Base-by-base conservation (phyloP, 139 green algal genomes). In the Chlorella ohadii region DNA sequence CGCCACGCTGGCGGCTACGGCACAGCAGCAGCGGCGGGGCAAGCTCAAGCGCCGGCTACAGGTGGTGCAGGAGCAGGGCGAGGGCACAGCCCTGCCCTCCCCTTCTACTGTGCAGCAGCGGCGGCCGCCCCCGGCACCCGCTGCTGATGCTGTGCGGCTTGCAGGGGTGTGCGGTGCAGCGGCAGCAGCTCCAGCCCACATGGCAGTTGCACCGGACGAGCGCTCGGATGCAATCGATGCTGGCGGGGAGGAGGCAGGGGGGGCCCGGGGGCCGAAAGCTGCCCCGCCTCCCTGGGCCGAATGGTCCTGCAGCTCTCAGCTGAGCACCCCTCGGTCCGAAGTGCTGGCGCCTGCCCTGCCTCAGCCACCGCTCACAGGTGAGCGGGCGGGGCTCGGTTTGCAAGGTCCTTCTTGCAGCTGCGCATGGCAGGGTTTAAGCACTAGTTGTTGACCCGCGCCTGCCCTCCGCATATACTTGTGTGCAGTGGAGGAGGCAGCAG, bases 11-110 rank as follows among this genome's bases (percentile, higher is more conserved):
- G 73, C 55, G 17, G 61, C 41, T 5, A 28, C 47, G 3, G 22
- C 56, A 31, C 66, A 23, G 39, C 65, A 68, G 63, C 72, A 55
- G 20, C 67, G 67, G 70, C 70, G 70, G 0, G 22, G 81, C 73
- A 72, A 51, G 67, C 59, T 57, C 19, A 74, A 81, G 73, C 73
- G 81, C 23, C 78, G 78, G 28, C 41, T 74, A 28, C 76, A 82
- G 27, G 76, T 72, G 25, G 76, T 41, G 39, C 36, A 56, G 41
- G 59, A 72, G 59, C 33, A 41, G 57, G 76, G 4, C 0, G 36
- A 51, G 23, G 74, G 19, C n/a, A 33, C 19, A 27, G 31, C 59
- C 3, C 9, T 71, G 76, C n/a, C 59, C 20, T 82, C 71, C 6
- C 71, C 71, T 23, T 72, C 68, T 23, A 51, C 41, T 2, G 67